Percentiles rank a stretch among this genome's conserved stretches.
phyloP scores from a whole-genome alignment of 306 rosid genomes.

The Astragalus membranaceus region DNA sequence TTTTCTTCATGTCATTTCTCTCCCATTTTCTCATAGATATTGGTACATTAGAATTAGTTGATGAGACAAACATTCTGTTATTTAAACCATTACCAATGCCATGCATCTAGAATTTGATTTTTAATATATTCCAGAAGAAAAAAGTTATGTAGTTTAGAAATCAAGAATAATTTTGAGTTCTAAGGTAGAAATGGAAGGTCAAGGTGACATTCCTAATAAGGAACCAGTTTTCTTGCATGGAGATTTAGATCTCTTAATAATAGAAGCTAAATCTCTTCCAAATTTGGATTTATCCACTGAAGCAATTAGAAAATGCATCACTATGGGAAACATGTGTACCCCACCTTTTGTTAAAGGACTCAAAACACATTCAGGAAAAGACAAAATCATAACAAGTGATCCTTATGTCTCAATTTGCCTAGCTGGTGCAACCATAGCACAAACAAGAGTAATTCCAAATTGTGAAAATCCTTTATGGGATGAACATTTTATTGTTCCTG shows the following conservation, averaged over 20 bases:
- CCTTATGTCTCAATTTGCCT: constrained; percentile 67
- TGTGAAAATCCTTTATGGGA: constrained; percentile 66
- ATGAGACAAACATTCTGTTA: too few species aligned
- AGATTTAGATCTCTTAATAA: constrained; percentile 51
- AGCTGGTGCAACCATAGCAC: constrained; percentile 66
- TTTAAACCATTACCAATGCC: too few species aligned
- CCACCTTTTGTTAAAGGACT: constrained; percentile 37
- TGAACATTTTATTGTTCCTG: constrained; percentile 54
- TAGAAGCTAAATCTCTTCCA: constrained; percentile 74
- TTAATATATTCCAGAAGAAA: neutral
- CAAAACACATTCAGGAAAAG: constrained; percentile 33
- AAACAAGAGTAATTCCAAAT: constrained; percentile 50
- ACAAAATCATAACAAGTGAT: constrained; percentile 54
- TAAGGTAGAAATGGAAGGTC: constrained; percentile 28
- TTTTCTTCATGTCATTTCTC: neutral
- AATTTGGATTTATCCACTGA: constrained; percentile 58
- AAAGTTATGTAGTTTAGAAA: neutral
- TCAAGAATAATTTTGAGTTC: constrained; percentile 10
- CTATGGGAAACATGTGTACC: constrained; percentile 41
- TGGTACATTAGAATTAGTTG: neutral
- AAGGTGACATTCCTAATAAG: neutral
- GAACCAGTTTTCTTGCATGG: constrained; percentile 51
- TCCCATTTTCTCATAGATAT: neutral
- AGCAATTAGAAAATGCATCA: constrained; percentile 48
- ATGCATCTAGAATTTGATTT: neutral